phyloP scores from a whole-genome alignment of 2,329 filamentous ascomycete species.

The Cladophialophora exuberans region DNA sequence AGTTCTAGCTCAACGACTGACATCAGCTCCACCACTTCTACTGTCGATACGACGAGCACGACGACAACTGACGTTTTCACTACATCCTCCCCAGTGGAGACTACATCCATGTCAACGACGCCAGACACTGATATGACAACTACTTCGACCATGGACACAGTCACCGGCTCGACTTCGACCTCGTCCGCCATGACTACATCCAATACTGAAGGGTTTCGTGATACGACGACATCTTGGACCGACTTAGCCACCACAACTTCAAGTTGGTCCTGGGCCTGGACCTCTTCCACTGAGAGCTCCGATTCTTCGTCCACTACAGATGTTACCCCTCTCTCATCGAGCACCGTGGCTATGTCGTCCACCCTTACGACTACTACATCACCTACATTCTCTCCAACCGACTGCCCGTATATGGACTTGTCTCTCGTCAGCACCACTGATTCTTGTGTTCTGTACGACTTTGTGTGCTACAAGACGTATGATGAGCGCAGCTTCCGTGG shows the following conservation, averaged over 20 bases:
- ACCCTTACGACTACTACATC: slow-evolving; percentile 4
- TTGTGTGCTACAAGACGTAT: slow-evolving; percentile 51
- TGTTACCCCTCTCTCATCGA: neutral
- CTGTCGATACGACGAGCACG: slow-evolving; percentile 1
- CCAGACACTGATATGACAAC: too few species aligned
- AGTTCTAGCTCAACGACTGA: neutral
- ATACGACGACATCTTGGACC: neutral
- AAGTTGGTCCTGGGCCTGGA: slow-evolving; percentile 1
- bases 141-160: too few species aligned
- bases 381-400: neutral
- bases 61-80: slow-evolving; percentile 3
- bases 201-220: neutral
- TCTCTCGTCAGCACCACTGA: neutral
- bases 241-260: slow-evolving; percentile 1
- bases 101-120: too few species aligned
- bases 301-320: neutral
- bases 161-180: too few species aligned
- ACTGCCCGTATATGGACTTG: slow-evolving; percentile 5
- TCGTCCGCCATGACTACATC: neutral
- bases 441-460: slow-evolving; percentile 22
- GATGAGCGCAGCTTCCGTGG: slow-evolving; percentile 52
- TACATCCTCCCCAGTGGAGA: too few species aligned
- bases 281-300: neutral
- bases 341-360: neutral
- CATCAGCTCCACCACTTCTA: neutral